phyloP scores from a whole-genome alignment of 2,329 filamentous ascomycete species.

The Curvularia spicifera region DNA sequence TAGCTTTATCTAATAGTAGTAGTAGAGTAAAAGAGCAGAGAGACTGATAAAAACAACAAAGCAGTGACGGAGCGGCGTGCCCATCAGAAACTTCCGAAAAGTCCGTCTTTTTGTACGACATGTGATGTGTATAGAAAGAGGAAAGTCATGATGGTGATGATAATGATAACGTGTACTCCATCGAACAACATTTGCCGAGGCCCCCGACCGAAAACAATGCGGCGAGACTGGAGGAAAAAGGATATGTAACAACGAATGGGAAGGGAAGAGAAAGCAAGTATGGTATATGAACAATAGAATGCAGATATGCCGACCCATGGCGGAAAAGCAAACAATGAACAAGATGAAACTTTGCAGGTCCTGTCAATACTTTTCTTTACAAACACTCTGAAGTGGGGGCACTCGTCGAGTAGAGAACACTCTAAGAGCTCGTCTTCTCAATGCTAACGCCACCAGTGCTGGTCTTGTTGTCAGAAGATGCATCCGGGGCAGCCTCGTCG shows the following conservation, averaged over 20 bases:
- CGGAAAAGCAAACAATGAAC: constrained; percentile 13
- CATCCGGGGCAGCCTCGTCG: constrained; percentile 50
- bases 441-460: constrained; percentile 27
- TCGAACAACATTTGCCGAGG: constrained; percentile 1
- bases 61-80: neutral
- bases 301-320: constrained; percentile 19
- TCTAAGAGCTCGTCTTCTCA: constrained; percentile 20
- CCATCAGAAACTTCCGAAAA: neutral
- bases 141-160: constrained; percentile 3
- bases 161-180: neutral
- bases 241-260: constrained; percentile 17
- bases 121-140: neutral
- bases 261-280: constrained; percentile 9
- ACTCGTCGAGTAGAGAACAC: constrained; percentile 3
- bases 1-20: neutral
- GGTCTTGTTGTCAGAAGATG: constrained; percentile 22
- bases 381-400: constrained; percentile 4
- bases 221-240: neutral
- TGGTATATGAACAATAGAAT: constrained; percentile 39
- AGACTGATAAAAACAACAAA: neutral
- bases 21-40: neutral
- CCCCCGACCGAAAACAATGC: neutral
- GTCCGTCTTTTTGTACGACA: neutral
- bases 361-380: constrained; percentile 14
- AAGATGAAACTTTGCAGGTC: constrained; percentile 8